Conservation (phyloP, 768 basidiomycete genomes). For the Tricholoma matsutake region DNA sequence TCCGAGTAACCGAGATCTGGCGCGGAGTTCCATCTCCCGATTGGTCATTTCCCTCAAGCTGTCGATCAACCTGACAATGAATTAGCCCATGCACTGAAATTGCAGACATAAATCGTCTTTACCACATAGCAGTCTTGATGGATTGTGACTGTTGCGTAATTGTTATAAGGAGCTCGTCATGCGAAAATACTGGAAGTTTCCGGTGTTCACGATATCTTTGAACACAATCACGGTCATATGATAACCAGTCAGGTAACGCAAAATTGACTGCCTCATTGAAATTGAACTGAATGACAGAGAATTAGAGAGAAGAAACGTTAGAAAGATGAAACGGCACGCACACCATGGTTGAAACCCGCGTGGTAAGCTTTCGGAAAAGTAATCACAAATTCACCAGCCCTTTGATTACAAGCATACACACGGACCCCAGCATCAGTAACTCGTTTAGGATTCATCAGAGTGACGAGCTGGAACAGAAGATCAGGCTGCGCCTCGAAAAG, state of each 20-base stretch:
- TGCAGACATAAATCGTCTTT: slow-evolving; percentile 23
- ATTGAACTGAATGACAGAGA: slow-evolving; percentile 63
- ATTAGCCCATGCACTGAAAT: slow-evolving; percentile 1
- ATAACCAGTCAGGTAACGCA: slow-evolving; percentile 93
- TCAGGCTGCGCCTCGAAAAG: slow-evolving; percentile 97
- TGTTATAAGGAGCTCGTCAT: slow-evolving; percentile 96
- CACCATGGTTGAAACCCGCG: slow-evolving; percentile 97
- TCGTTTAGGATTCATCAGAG: slow-evolving; percentile 92
- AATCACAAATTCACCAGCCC: slow-evolving; percentile 96
- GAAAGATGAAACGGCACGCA: slow-evolving; percentile 39
- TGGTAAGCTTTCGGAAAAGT: slow-evolving; percentile 98
- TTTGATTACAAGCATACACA: slow-evolving; percentile 92
- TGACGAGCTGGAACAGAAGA: slow-evolving; percentile 95
- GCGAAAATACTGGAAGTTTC: slow-evolving; percentile 96
- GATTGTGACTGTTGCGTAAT: slow-evolving; percentile 93
- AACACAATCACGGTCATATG: slow-evolving; percentile 84
- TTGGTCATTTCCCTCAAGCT: slow-evolving; percentile 87
- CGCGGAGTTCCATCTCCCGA: slow-evolving; percentile 72
- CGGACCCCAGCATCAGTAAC: slow-evolving; percentile 85
- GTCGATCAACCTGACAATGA: slow-evolving; percentile 66
- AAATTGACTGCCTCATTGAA: slow-evolving; percentile 99
- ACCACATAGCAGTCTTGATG: slow-evolving; percentile 94
- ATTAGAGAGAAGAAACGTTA: slow-evolving; percentile 15
- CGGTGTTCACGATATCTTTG: slow-evolving; percentile 85
- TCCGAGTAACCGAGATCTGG: slow-evolving; percentile 54